A percentile compares a stretch with the other conserved stretches of the same genome.
Conservation (phyloP, 441 rosid genomes). For the Bocquillonia castaneifolia region DNA sequence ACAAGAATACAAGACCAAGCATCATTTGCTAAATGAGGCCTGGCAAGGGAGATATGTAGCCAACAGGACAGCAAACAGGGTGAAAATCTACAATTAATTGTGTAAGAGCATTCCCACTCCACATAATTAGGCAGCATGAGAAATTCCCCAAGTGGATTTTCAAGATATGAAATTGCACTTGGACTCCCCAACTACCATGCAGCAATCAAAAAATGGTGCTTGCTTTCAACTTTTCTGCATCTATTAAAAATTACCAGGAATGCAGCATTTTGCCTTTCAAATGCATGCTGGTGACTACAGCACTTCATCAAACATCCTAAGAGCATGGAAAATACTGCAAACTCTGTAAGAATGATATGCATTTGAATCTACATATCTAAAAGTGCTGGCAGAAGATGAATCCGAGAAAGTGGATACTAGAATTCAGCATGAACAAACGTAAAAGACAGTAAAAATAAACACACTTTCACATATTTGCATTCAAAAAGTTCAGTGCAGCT, state of each 20-base stretch:
- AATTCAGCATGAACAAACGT: background rate
- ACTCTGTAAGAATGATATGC: background rate
- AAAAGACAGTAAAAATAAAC: background rate
- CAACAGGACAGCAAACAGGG: background rate
- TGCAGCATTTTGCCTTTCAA: background rate
- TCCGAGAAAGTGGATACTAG: background rate
- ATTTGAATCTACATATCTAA: background rate
- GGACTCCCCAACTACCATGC: background rate
- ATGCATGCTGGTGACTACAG: background rate
- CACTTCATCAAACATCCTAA: background rate
- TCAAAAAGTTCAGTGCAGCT: background rate
- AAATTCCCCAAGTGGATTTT: background rate
- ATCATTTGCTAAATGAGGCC: conserved; percentile 7
- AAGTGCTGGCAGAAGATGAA: background rate
- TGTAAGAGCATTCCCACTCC: conserved; percentile 1
- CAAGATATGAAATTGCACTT: background rate
- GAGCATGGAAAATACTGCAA: background rate
- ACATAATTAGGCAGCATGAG: background rate
- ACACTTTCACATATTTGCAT: background rate
- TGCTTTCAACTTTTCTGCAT: background rate
- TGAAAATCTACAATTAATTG: background rate
- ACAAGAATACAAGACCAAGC: conserved; percentile 7
- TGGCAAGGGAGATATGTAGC: background rate
- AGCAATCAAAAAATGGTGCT: background rate
- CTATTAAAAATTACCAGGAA: background rate